phyloP scores from a whole-genome alignment of 1,139 yeast genomes.

The Debaryomycetaceae sp. region DNA sequence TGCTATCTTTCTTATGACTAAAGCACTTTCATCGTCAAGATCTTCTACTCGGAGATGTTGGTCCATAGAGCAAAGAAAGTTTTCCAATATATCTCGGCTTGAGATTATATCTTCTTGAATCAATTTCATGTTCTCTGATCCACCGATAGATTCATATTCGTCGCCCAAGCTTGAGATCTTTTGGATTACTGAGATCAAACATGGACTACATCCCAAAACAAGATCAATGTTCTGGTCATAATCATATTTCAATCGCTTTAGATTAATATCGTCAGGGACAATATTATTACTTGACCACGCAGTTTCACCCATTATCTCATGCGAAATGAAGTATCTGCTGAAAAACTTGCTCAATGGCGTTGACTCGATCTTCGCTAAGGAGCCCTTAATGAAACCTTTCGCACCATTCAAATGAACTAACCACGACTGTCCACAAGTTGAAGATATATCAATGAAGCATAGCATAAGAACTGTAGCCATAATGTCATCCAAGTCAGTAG shows the following conservation, averaged over 20 bases:
- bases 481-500: slow-evolving; percentile 33
- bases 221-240: slow-evolving; percentile 29
- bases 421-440: slow-evolving; percentile 36
- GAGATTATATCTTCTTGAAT: slow-evolving; percentile 11
- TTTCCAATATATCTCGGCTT: slow-evolving; percentile 13
- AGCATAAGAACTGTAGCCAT: slow-evolving; percentile 34
- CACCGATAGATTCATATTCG: slow-evolving; percentile 27
- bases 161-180: slow-evolving; percentile 32
- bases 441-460: slow-evolving; percentile 34
- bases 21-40: slow-evolving; percentile 10
- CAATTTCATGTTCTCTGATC: not conserved
- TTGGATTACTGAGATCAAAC: slow-evolving; percentile 28
- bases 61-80: slow-evolving; percentile 15
- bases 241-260: slow-evolving; percentile 25
- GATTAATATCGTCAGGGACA: slow-evolving; percentile 20
- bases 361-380: slow-evolving; percentile 14
- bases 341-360: slow-evolving; percentile 28
- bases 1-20: slow-evolving; percentile 18
- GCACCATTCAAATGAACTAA: slow-evolving; percentile 32
- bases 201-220: slow-evolving; percentile 37
- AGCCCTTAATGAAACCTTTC: slow-evolving; percentile 25
- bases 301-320: slow-evolving; percentile 41
- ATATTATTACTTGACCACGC: slow-evolving; percentile 23
- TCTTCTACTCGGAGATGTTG: slow-evolving; percentile 17
- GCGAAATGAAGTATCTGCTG: slow-evolving; percentile 31